These are phyloP conservation scores for Leccinellum luteum DNA, from an alignment of 768 basidiomycete species.

Conservation along the genomic window DNA sequence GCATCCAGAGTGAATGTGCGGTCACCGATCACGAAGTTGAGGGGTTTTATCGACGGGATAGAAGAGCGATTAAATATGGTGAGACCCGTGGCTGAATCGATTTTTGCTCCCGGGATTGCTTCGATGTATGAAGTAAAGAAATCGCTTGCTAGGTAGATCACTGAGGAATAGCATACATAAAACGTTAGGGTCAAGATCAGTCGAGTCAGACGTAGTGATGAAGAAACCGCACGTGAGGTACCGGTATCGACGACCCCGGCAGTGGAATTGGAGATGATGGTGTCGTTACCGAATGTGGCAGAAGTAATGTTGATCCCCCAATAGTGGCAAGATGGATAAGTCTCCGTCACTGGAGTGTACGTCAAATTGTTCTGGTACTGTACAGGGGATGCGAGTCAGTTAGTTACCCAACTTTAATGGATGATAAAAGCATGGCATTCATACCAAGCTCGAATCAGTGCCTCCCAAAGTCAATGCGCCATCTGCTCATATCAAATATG, in stretches of 20 bases:
- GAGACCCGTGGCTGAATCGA: not conserved
- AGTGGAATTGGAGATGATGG: slow-evolving; percentile 12
- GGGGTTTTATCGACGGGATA: slow-evolving; percentile 3
- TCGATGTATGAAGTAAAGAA: slow-evolving; percentile 6
- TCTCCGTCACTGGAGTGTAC: slow-evolving; percentile 27
- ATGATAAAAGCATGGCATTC: not conserved
- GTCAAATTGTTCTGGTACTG: slow-evolving; percentile 22
- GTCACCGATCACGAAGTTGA: slow-evolving; percentile 9
- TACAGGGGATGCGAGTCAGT: not conserved
- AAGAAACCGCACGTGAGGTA: not conserved
- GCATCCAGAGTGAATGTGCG: not conserved
- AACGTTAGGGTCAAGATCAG: not conserved
- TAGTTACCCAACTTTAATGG: not conserved
- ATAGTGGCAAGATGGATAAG: slow-evolving; percentile 18
- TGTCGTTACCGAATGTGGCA: slow-evolving; percentile 5
- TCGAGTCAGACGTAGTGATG: not conserved
- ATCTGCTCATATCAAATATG: not conserved
- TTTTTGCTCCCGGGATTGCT: slow-evolving; percentile 12
- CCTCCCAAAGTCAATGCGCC: not conserved
- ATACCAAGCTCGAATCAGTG: not conserved
- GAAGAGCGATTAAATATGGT: slow-evolving; percentile 5
- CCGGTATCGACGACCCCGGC: not conserved
- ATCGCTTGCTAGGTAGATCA: slow-evolving; percentile 11
- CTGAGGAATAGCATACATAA: not conserved
- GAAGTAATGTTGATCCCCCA: slow-evolving; percentile 31